Conservation (phyloP, 805 yeast genomes). For the Suhomyces prunicola region DNA sequence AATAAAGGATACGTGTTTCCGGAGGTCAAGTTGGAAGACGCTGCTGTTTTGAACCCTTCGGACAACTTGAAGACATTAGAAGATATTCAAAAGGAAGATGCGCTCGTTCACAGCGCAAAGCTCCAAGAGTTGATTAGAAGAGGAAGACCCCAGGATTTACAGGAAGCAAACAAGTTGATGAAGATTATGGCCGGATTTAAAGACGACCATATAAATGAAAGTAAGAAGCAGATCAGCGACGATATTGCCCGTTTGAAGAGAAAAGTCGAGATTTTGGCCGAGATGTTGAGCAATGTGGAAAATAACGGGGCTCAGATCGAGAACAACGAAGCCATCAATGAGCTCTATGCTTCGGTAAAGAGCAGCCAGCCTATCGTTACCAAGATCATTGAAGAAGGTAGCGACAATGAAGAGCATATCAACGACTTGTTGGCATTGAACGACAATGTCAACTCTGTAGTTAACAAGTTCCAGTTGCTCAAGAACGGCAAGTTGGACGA, state of each 20-base stretch:
- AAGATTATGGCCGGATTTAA: slow-evolving; percentile 97
- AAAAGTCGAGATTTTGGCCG: slow-evolving; percentile 82
- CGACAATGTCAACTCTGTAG: slow-evolving; percentile 68
- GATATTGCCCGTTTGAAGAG: slow-evolving; percentile 82
- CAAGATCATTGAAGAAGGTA: slow-evolving; percentile 79
- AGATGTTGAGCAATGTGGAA: slow-evolving; percentile 64
- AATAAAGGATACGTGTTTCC: slow-evolving; percentile 95
- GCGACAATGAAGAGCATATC: slow-evolving; percentile 62
- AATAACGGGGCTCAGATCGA: slow-evolving; percentile 38
- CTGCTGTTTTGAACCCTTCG: slow-evolving; percentile 87
- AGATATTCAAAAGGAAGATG: slow-evolving; percentile 90
- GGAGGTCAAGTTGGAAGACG: slow-evolving; percentile 82
- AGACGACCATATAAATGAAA: slow-evolving; percentile 71
- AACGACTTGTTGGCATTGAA: slow-evolving; percentile 63
- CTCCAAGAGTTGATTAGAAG: slow-evolving; percentile 92
- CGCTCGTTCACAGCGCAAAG: slow-evolving; percentile 89
- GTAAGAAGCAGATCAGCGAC: slow-evolving; percentile 73
- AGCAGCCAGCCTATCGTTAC: slow-evolving; percentile 84
- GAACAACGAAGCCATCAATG: slow-evolving; percentile 70
- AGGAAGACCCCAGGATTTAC: slow-evolving; percentile 92
- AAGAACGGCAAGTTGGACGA: slow-evolving; percentile 56
- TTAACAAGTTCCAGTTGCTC: slow-evolving; percentile 63
- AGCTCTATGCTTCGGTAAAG: slow-evolving; percentile 73
- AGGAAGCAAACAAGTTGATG: slow-evolving; percentile 96
- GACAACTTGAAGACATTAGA: slow-evolving; percentile 84